Base-by-base conservation (phyloP, 257 asterid genomes). In the Solanum chmielewskii region DNA sequence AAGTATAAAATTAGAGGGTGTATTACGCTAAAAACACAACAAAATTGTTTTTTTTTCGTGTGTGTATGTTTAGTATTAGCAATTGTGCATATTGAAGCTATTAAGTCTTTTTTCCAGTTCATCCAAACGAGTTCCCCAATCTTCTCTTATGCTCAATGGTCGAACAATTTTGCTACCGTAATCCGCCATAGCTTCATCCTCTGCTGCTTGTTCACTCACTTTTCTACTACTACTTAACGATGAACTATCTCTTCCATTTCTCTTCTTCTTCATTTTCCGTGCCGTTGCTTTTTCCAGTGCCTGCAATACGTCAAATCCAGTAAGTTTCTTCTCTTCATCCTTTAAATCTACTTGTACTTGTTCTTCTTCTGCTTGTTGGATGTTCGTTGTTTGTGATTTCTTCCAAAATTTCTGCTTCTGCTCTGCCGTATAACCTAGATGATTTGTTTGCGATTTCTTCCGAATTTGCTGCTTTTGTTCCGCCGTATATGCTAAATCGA, bases 251-350 rank as follows among this genome's bases (percentile, higher is more conserved):
- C 25, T 76, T 15, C 75, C 87, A 47, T 27, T 83, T 60, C 64
- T 87, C 64, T 21, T 81, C 49, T 87, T 90, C 86, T 80, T 92
- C 73, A 86, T 49, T 70, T 90, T 90, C 70, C 86, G 84, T 23
- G 90, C 90, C 7, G 91, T 81, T 44, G 95, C 95, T 87, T 86
- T 92, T 35, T 88, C 87, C 35, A 93, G 86, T 59, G 97, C 98
- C 87, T 88, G 87, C 89, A 93, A 88, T 37, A 93, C 90, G 76
- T 90, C 96, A 66, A 94, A 91, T 23, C 96, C 97, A 15, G 92
- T 91, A 88, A 92, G 89, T 88, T 85, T 86, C 77, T 42, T 49
- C 1, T 56, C 25, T 56, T 56, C 25, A 56, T 56, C 64, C 69
- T 60, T 74, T 23, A 33, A 41, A 23, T 44, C 6, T n/a, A 20